Evolutionary conservation across 2,329 filamentous ascomycete species (phyloP), one percentile per base, ranked within the genome.

Genomic region (Alternaria burnsii): DNA sequence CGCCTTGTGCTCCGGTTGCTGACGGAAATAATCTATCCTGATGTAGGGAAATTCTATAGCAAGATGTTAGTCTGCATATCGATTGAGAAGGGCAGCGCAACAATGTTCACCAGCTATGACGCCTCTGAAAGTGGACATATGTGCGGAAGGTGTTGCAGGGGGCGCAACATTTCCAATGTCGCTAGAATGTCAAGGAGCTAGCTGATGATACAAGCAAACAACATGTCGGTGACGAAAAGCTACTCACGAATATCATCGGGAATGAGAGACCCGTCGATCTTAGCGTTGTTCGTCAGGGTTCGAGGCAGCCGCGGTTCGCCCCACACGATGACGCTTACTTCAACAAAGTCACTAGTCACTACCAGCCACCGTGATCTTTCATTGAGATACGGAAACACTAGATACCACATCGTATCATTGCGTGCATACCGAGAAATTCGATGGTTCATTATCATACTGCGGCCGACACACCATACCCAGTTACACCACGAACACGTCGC

Each of bases 1-100:
- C 4, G 90, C 85, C 16, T 79, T 84, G 16, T 79, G 78, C 6
- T 82, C 81, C 4, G 82, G 79, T 47, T 84, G 82, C 16, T 79
- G 81, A 24, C 91, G 87, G 71, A 97, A 97, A 80, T 89, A 93
- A 78, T 97, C 94, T 66, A 97, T 89, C 70, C 89, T 83, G 61
- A 97, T 93, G 41, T 89, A 86, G 4, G 92, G 92, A 68, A 97
- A 96, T 73, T 97, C 93, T 79, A 54, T 20, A 10, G 22, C 9
- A 24, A 48, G 52, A 50, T 47, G 54, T 62, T 5, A 62, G 60
- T 34, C 14, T 20, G 18, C 10, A 18, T 2, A 32, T n/a, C 3
- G 26, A 18, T 1, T 12, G 26, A 16, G 32, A 18, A n/a, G 28
- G 38, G 32, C 44, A 10, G 22, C 22, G 24, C 22, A 41, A 48